Base-by-base conservation (phyloP, 2,329 filamentous ascomycete genomes). In the Talaromyces sp. region DNA sequence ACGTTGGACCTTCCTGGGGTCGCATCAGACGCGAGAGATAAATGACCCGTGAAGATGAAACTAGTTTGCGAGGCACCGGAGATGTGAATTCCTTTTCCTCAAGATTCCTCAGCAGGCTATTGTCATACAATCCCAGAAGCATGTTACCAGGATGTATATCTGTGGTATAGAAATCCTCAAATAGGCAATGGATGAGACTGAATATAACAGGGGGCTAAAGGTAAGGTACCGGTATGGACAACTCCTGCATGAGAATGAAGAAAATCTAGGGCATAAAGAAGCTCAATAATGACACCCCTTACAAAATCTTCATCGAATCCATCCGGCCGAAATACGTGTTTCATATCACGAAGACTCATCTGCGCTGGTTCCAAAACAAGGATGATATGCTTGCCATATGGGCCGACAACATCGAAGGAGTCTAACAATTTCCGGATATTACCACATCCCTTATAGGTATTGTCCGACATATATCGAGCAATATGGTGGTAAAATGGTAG, bases 231-330 rank as follows among this genome's bases (percentile, higher is more conserved):
- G 60, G 81, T 80, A 67, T 84, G 80, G 43, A 83, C 76, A 19
- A 83, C 69, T 15, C 77, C 67, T 69, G 79, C 82, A 67, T 83
- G 78, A 1, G 71, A 77, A 68, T 84, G 82, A 1, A 85, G 58
- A 41, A 71, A 84, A 43, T 84, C 80, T 33, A 84, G 67, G 0
- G 78, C 80, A 6, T 79, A 67, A 58, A 84, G 81, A 1, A 84
- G 68, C 0, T 72, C 75, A 3, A 70, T 68, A 22, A 84, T 75
- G 3, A 77, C 67, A 41, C 77, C 69, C 7, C 72, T 74, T 0
- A 82, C 61, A 1, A 80, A 70, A 1, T 72, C 70, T 8, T 79
- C 56, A 8, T 45, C 45, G 13, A 61, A 56, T 27, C 56, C 31
- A 25, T 56, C 35, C 19, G 7, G 39, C 37, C 17, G 79, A 62